Conservation (phyloP, 2,329 filamentous ascomycete species). For the Pyrenophora graminea region DNA sequence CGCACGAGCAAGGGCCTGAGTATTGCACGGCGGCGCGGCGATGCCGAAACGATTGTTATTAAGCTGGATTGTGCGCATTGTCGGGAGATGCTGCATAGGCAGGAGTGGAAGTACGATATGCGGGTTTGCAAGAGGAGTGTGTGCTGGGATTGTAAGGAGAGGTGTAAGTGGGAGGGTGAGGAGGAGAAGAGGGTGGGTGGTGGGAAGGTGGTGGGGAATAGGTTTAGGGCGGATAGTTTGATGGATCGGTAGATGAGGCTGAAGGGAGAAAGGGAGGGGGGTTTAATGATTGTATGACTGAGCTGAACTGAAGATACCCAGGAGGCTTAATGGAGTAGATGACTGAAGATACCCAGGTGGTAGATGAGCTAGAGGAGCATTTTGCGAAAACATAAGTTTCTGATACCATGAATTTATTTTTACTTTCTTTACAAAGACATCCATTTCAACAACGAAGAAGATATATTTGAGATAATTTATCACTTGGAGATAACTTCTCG, state of each 20-base stretch:
- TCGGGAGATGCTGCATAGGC: slow-evolving; percentile 39
- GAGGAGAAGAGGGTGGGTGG: neutral
- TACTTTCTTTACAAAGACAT: too few species aligned
- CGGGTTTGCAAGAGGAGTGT: slow-evolving; percentile 39
- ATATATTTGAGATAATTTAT: too few species aligned
- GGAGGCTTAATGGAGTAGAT: too few species aligned
- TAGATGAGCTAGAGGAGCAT: too few species aligned
- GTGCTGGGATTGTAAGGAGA: slow-evolving; percentile 42
- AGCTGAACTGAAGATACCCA: too few species aligned
- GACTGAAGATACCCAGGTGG: too few species aligned
- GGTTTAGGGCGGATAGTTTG: slow-evolving; percentile 39
- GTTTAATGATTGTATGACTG: slow-evolving; percentile 13
- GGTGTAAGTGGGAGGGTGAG: slow-evolving; percentile 36
- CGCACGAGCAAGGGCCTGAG: slow-evolving; percentile 38
- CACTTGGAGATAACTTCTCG: too few species aligned
- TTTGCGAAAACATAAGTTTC: too few species aligned
- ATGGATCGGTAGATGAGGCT: slow-evolving; percentile 25
- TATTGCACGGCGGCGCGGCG: slow-evolving; percentile 35
- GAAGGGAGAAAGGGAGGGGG: slow-evolving; percentile 14
- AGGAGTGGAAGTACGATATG: slow-evolving; percentile 44
- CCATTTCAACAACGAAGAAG: too few species aligned
- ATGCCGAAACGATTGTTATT: slow-evolving; percentile 37
- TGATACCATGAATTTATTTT: too few species aligned
- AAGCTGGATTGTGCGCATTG: slow-evolving; percentile 40
- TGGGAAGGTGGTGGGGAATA: slow-evolving; percentile 4